Conservation (phyloP, 2,329 filamentous ascomycete genomes). For the Cercospora sp. region DNA sequence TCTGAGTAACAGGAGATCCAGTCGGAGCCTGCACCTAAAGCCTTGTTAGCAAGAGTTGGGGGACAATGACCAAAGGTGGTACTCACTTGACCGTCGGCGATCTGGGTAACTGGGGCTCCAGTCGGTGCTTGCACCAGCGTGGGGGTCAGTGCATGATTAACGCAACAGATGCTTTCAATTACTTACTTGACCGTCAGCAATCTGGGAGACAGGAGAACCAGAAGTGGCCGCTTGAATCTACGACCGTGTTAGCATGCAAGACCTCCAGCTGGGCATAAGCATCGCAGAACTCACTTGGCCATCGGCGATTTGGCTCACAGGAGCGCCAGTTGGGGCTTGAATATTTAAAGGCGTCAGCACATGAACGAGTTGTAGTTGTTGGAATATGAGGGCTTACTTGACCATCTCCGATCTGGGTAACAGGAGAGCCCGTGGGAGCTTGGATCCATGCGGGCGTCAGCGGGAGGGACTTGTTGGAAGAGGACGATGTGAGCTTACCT, state of each 20-base stretch:
- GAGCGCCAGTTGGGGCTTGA: conserved; percentile 18
- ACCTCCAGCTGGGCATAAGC: not conserved
- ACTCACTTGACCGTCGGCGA: conserved; percentile 32
- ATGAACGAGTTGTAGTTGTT: no score
- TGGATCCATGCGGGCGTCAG: not conserved
- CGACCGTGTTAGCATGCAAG: conserved; percentile 28
- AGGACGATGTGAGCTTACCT: not conserved
- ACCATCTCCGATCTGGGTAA: conserved; percentile 35
- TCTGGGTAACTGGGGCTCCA: conserved; percentile 31
- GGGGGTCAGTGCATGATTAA: no score
- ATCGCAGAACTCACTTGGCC: conserved; percentile 16
- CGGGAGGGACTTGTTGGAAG: not conserved
- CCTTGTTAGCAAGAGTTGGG: no score
- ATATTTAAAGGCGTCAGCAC: conserved; percentile 31
- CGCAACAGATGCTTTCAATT: no score
- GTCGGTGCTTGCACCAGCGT: conserved; percentile 30
- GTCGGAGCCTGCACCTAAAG: not conserved
- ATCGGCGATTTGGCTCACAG: conserved; percentile 35
- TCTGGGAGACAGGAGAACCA: conserved; percentile 27
- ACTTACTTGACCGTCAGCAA: not conserved
- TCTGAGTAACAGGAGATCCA: conserved; percentile 25
- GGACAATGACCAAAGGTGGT: not conserved
- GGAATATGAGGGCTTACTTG: conserved; percentile 34
- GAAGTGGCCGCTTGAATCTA: conserved; percentile 21
- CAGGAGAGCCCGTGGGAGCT: conserved; percentile 19